Conservation (phyloP, 768 basidiomycete species). For the Rhodotorula babjevae region DNA sequence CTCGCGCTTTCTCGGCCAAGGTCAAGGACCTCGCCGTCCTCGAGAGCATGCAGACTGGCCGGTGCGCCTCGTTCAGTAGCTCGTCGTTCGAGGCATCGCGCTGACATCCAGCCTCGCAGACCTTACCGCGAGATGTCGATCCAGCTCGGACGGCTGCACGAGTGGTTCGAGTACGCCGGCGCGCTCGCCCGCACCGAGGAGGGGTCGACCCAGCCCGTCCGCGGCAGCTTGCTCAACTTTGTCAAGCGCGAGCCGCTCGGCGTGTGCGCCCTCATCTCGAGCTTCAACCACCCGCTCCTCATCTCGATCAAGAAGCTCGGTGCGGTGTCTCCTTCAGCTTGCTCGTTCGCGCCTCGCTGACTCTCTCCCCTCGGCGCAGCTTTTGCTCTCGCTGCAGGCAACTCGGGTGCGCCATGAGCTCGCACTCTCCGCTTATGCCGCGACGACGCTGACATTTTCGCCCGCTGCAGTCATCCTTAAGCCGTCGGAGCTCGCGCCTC, state of each 20-base stretch:
- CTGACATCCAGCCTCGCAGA: not conserved
- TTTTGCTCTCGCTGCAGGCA: conserved; percentile 15
- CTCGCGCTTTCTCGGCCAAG: conserved; percentile 1
- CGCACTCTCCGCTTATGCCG: conserved; percentile 54
- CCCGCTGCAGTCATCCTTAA: conserved; percentile 25
- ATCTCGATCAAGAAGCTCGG: conserved; percentile 86
- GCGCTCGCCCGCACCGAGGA: conserved; percentile 68
- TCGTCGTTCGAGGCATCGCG: too few relatives aligned
- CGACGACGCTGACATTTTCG: not conserved
- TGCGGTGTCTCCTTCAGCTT: not conserved
- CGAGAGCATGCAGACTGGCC: conserved; percentile 39
- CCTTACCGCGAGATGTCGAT: conserved; percentile 78
- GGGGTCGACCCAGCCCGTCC: conserved; percentile 63
- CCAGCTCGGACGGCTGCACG: conserved; percentile 70
- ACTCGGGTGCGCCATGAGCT: conserved; percentile 21
- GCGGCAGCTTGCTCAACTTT: conserved; percentile 73
- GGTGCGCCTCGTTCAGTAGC: conserved; percentile 42
- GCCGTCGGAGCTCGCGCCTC: conserved; percentile 61
- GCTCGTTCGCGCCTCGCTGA: not conserved
- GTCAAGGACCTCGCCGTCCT: conserved; percentile 27
- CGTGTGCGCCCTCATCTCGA: conserved; percentile 80
- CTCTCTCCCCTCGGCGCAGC: not conserved
- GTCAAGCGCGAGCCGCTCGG: conserved; percentile 74
- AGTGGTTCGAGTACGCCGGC: conserved; percentile 74
- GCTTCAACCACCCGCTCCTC: conserved; percentile 75